phyloP scores from a whole-genome alignment of 345 rosid species.

The Laguncularia racemosa region DNA sequence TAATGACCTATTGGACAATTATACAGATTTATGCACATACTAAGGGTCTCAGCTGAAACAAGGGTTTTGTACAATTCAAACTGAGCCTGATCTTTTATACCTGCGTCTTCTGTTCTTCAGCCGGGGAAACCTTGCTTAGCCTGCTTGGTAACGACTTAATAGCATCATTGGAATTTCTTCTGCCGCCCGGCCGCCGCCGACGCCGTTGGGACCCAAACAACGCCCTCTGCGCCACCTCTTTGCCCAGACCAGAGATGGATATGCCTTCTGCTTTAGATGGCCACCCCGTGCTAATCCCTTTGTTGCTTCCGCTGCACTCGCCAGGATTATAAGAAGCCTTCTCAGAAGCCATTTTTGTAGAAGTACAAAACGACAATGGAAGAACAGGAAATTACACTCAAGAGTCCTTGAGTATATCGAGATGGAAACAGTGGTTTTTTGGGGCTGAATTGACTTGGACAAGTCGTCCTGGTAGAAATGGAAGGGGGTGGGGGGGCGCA shows the following conservation, averaged over 20 bases:
- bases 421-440: neutral
- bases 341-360: conserved; percentile 25
- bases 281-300: conserved; percentile 9
- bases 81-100: neutral
- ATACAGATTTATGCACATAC: no score
- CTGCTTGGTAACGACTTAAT: conserved; percentile 32
- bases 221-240: conserved; percentile 37
- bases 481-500: neutral
- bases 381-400: neutral
- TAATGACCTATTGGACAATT: no score
- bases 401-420: neutral
- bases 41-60: no score
- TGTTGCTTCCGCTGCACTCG: conserved; percentile 13
- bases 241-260: conserved; percentile 22
- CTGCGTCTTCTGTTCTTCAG: conserved; percentile 22
- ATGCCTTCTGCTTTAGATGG: neutral
- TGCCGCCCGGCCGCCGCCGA: conserved; percentile 17
- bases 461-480: no score
- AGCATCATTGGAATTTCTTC: conserved; percentile 12
- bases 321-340: conserved; percentile 12
- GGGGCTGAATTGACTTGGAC: no score
- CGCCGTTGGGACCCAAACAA: conserved; percentile 24
- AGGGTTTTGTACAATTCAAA: neutral
- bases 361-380: neutral
- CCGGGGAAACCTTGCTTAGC: conserved; percentile 45